Evolutionary conservation across 2,329 filamentous ascomycete genomes (phyloP).

Genomic region (Penicillium aurantiogriseum): DNA sequence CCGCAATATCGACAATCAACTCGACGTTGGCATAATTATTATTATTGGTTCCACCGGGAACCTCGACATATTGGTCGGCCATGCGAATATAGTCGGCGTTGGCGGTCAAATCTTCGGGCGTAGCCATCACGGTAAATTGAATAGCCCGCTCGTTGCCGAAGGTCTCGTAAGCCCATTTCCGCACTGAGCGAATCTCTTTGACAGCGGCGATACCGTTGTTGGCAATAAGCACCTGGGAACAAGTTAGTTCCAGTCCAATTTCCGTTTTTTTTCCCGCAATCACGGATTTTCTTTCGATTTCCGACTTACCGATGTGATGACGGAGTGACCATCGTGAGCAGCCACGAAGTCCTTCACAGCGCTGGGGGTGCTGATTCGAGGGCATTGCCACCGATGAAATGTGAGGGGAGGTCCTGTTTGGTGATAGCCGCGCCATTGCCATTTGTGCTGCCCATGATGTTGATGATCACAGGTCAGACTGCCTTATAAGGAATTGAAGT

Average conservation of each 20-base stretch:
- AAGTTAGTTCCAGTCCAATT: constrained; percentile 13
- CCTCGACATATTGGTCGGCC: constrained; percentile 99
- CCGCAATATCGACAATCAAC: constrained; percentile 96
- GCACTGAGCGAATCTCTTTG: constrained; percentile 97
- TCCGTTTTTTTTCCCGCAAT: too few species aligned
- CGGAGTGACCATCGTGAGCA: constrained; percentile 86
- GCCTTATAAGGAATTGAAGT: constrained; percentile 25
- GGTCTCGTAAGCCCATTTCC: constrained; percentile 99
- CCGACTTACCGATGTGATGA: constrained; percentile 82
- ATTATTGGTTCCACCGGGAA: constrained; percentile 98
- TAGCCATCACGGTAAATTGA: constrained; percentile 99
- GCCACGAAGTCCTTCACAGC: constrained; percentile 96
- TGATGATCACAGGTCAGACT: constrained; percentile 28
- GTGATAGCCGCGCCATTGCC: constrained; percentile 67
- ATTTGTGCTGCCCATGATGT: constrained; percentile 44
- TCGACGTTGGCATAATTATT: constrained; percentile 99
- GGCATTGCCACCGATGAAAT: constrained; percentile 96
- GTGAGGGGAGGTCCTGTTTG: constrained; percentile 77
- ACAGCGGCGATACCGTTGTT: constrained; percentile 99
- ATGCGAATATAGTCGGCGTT: constrained; percentile 99
- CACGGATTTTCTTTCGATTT: not conserved
- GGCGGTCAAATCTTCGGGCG: constrained; percentile 92
- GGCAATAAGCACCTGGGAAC: constrained; percentile 84
- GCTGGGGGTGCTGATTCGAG: constrained; percentile 77
- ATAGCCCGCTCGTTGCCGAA: constrained; percentile 98